Base-by-base conservation (phyloP, 1,284 basidiomycete genomes). In the Taiwanofungus camphoratus region DNA sequence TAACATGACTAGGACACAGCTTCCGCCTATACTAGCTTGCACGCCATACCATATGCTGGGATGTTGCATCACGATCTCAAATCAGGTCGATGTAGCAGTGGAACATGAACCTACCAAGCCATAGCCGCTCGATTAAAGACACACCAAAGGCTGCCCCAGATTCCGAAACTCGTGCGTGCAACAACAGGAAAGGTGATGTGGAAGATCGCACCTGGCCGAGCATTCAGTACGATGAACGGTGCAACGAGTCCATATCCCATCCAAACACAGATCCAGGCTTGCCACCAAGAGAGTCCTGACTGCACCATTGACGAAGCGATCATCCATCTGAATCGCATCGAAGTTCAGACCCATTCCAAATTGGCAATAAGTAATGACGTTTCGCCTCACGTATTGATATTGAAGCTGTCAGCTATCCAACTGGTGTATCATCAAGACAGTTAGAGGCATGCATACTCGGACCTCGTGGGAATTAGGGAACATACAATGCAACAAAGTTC, bases 171-270 rank as follows among this genome's bases (percentile, higher is more conserved):
- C 11, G 79, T 80, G 26, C 86, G 74, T 19, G 77, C 74, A 15
- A 90, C 83, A 22, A 89, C 81, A 1, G 88, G 88, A 63, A 92
- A 93, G 6, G 81, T 86, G 55, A 90, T 66, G 57, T 88, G 86
- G 56, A 81, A 81, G n/a, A 86, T 70, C 3, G 86, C 84, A 38
- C 87, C 87, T 2, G 85, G 82, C 20, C 87, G 76, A n/a, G 86
- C 88, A 52, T 89, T 90, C 48, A 86, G 63, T 20, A 84, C 83
- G 45, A 92, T 75, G 62, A 93, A 82, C 1, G 80, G 79, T 0
- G 83, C 82, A 16, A 82, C 80, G 36, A 84, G 57, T 0, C 72
- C 70, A 59, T 91, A 92, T 1, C 87, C 88, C 39, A 90, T 58
- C 74, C 82, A 87, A 13, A 87, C 83, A 54, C 81, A 79, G 30